Evolutionary conservation across 2,329 filamentous ascomycete genomes (phyloP).

Genomic region (Penicillium sp.): DNA sequence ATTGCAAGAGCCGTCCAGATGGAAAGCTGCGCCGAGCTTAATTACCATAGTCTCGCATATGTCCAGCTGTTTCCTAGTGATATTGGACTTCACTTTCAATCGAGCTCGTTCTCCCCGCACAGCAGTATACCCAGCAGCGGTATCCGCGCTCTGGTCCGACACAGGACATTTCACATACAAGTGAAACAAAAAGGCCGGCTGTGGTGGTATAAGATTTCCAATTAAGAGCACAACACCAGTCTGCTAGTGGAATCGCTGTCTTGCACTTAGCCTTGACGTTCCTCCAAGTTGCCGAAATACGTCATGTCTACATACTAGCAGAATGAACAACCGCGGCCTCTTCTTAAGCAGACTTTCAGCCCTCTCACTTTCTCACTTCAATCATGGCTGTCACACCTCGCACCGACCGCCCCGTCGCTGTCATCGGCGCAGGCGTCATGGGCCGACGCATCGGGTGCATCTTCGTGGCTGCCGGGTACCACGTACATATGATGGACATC

Average conservation of each 20-base stretch:
- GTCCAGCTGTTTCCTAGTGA: no score
- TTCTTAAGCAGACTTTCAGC: not conserved
- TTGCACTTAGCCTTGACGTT: no score
- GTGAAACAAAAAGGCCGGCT: not conserved
- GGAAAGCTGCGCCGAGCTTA: no score
- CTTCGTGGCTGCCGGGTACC: constrained; percentile 25
- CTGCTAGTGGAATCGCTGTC: no score
- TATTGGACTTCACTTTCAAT: no score
- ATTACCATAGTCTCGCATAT: no score
- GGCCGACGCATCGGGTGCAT: constrained; percentile 35
- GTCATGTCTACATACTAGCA: not conserved
- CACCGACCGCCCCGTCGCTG: constrained; percentile 29
- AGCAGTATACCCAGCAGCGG: no score
- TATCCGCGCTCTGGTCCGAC: no score
- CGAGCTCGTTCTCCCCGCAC: not conserved
- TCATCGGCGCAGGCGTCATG: constrained; percentile 38
- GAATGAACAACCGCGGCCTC: not conserved
- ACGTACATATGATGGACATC: constrained; percentile 23
- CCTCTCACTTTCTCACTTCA: not conserved
- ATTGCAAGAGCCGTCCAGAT: no score
- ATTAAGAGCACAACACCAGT: no score
- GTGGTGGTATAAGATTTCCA: no score
- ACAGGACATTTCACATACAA: not conserved
- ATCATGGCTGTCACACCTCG: constrained; percentile 3
- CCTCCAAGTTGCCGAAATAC: no score